These are phyloP conservation scores for Tuber magnatum DNA, from an alignment of 495 filamentous ascomycete genomes.

Conservation along the genomic window DNA sequence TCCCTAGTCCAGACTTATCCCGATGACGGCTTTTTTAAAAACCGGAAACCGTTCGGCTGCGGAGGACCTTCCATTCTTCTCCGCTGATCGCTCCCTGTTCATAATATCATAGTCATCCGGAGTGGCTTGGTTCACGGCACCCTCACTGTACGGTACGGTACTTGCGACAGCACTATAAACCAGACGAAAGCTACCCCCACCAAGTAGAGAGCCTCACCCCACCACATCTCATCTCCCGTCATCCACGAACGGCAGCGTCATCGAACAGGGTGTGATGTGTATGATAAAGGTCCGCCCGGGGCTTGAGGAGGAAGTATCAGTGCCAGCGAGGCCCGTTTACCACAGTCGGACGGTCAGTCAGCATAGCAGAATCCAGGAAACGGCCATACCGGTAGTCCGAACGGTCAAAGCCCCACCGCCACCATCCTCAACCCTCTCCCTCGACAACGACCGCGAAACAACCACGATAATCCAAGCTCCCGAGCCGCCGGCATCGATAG, in stretches of 20 bases:
- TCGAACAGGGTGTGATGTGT: slow-evolving; percentile 23
- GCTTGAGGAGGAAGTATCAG: slow-evolving; percentile 20
- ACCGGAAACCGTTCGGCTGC: background rate
- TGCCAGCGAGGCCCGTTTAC: slow-evolving; percentile 22
- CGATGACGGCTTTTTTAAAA: background rate
- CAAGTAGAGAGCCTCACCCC: background rate
- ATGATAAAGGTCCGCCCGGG: slow-evolving; percentile 40
- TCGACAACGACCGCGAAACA: slow-evolving; percentile 7
- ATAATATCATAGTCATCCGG: background rate
- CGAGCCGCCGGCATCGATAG: slow-evolving; percentile 13
- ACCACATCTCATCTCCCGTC: background rate
- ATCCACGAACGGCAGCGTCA: background rate
- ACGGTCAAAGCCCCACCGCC: slow-evolving; percentile 33
- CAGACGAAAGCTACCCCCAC: background rate
- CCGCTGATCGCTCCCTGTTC: background rate
- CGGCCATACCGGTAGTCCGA: slow-evolving; percentile 27
- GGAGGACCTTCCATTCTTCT: background rate
- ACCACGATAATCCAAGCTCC: slow-evolving; percentile 27
- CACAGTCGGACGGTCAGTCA: slow-evolving; percentile 5
- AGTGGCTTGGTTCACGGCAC: background rate
- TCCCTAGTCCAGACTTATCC: background rate
- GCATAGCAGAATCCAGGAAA: slow-evolving; percentile 20
- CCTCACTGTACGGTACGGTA: background rate
- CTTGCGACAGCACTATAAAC: background rate
- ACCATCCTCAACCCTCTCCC: slow-evolving; percentile 16